Evolutionary conservation across 768 basidiomycete genomes (phyloP), one percentile per base, ranked within the genome.

Genomic region (Leccinum obscurum): DNA sequence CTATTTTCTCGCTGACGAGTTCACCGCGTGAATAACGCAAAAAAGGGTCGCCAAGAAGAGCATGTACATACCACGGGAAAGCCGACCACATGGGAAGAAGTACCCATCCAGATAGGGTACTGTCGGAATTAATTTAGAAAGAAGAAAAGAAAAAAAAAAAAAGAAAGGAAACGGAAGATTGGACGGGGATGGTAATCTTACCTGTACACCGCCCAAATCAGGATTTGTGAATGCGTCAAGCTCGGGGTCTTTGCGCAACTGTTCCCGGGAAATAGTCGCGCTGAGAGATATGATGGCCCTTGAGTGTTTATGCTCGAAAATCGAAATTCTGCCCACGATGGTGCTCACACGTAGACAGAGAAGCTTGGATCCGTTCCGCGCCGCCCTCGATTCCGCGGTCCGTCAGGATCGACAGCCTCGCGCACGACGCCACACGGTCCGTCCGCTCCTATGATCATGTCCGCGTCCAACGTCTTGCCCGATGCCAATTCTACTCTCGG

Each of bases 361-460:
- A 66, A 60, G 51, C 74, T 75, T 46, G 44, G 44, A 61, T 72
- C 22, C 52, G 64, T 46, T 55, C 62, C 59, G 51, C 66, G 66
- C 11, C 55, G 61, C 4, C 65, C 58, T 5, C 65, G 58, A 52
- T 70, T 67, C 30, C 73, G 72, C 24, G 70, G 49, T 14, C 28
- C 20, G 52, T 17, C 24, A 24, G 64, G 28, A 4, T 69, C 72
- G 32, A 77, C 63, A 6, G 80, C 64, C 11, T 73, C 58, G 14
- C 68, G 66, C 20, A 77, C 72, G n/a, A 80, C 26, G 22, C 83
- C 83, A 37, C 73, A 66, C 48, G 77, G 73, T 6, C 86, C 85
- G 70, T 87, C 86, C 14, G 85, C 86, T 24, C 82, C 85, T 14
- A 86, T 76, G 35, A 86, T 71, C 44, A 86, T 59, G 68, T 87